A percentile compares a stretch with the other conserved stretches of the same genome.
Evolutionary conservation across 2,329 filamentous ascomycete species (phyloP).

Genomic region (Ophiobolus disseminans): DNA sequence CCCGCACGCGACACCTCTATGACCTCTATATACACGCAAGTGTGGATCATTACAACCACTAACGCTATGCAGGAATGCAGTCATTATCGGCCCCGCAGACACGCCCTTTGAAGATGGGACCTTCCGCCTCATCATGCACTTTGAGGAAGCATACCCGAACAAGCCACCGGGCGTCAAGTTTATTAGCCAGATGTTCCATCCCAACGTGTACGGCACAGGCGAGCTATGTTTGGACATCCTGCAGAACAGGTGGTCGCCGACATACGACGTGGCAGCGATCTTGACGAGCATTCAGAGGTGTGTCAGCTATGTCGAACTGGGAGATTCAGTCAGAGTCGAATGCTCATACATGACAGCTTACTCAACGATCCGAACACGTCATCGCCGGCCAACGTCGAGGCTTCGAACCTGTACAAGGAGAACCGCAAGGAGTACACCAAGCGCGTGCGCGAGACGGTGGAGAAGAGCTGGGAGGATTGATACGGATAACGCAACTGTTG

Average conservation of each 20-base stretch:
- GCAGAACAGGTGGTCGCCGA: conserved; percentile 98
- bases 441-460: conserved; percentile 91
- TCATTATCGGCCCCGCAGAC: conserved; percentile 96
- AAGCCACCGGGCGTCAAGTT: conserved; percentile 98
- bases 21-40: too few relatives aligned
- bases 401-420: conserved; percentile 97
- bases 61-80: conserved; percentile 78
- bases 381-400: conserved; percentile 96
- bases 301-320: conserved; percentile 7
- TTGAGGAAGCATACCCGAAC: conserved; percentile 98
- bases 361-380: conserved; percentile 99
- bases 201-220: conserved; percentile 96
- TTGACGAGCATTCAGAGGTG: conserved; percentile 98
- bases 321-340: not conserved
- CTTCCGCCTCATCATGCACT: conserved; percentile 97
- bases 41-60: conserved; percentile 33
- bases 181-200: conserved; percentile 99
- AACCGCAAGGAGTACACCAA: conserved; percentile 97
- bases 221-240: conserved; percentile 96
- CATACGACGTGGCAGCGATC: conserved; percentile 96
- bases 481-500: not conserved
- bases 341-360: conserved; percentile 65
- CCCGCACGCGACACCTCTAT: conserved; percentile 38
- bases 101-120: conserved; percentile 98
- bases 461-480: conserved; percentile 98